Base-by-base conservation (phyloP, 148 eudicot genomes). In the Simmondsia chinensis region DNA sequence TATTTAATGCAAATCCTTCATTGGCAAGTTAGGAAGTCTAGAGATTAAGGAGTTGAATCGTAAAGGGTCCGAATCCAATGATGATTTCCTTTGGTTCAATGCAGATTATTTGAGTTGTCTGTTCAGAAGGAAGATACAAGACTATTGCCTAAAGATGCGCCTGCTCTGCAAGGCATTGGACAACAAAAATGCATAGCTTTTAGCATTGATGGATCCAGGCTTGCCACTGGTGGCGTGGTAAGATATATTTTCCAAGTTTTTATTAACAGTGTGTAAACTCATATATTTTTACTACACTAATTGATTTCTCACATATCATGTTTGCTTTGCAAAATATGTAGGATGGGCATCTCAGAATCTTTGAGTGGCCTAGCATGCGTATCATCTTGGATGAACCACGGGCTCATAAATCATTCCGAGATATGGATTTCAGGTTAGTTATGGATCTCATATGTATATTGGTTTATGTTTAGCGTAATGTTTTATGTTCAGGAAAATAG, bases 351-450 rank as follows among this genome's bases (percentile, higher is more conserved):
- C 86, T 91, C 57, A 79, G 94, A 64, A 76, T 91, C 40, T 77
- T 86, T 51, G 99, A 91, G 63, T 91, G 99, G 99, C 99, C 99
- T 56, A 82, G 69, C 74, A 68, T 91, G 79, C 70, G 66, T 19
- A 34, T 75, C 48, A 67, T 82, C 59, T 46, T 85, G 41, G 82
- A 86, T 48, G 96, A 86, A 71, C 76, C 89, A 59, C 75, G 61
- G 58, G 99, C 99, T 64, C 99, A 86, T 75, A 86, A 86, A 61
- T 91, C 96, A 33, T 65, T 91, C 59, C 67, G 65, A 12, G 85
- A 79, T 68, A 82, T 91, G 95, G 99, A 86, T 69, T 91, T 91
- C 64, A 91, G 99, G 99, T 86, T 41, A 40, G n/a, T 40, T 34
- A 26, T 57, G 28, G 19, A 24, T 48, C 39, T 20, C 39, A 24